Evolutionary conservation across 2,329 filamentous ascomycete genomes (phyloP).

Genomic region (Colletotrichum eremochloae): DNA sequence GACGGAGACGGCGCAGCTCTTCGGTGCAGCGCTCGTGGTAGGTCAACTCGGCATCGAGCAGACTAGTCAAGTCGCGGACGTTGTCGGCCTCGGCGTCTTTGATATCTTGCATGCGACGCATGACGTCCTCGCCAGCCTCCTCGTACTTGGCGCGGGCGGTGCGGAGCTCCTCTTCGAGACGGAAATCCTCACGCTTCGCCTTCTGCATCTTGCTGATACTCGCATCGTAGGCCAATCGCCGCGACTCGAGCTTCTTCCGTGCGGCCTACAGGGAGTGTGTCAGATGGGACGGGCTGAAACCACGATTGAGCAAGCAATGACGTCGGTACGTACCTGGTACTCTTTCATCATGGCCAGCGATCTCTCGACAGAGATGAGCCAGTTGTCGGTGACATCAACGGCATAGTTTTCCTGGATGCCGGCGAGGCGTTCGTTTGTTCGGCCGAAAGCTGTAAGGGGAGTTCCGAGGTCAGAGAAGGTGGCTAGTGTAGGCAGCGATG

Average conservation of each 20-base stretch:
- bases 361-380: slow-evolving; percentile 92
- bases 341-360: slow-evolving; percentile 97
- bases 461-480: background rate
- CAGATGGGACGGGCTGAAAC: slow-evolving; percentile 41
- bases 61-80: slow-evolving; percentile 81
- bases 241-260: slow-evolving; percentile 93
- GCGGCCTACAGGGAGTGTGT: slow-evolving; percentile 65
- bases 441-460: slow-evolving; percentile 73
- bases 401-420: slow-evolving; percentile 88
- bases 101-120: slow-evolving; percentile 94
- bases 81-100: slow-evolving; percentile 91
- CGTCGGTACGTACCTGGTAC: slow-evolving; percentile 78
- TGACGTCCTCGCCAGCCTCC: slow-evolving; percentile 92
- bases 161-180: slow-evolving; percentile 91
- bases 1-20: slow-evolving; percentile 73
- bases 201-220: slow-evolving; percentile 93
- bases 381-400: slow-evolving; percentile 80
- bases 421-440: slow-evolving; percentile 89
- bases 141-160: slow-evolving; percentile 96
- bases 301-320: slow-evolving; percentile 20
- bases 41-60: slow-evolving; percentile 89
- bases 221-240: slow-evolving; percentile 91
- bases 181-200: slow-evolving; percentile 92
- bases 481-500: slow-evolving; percentile 4
- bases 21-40: slow-evolving; percentile 94